phyloP scores from a whole-genome alignment of 73 alveolate species.

The Durusdinium trenchii region DNA sequence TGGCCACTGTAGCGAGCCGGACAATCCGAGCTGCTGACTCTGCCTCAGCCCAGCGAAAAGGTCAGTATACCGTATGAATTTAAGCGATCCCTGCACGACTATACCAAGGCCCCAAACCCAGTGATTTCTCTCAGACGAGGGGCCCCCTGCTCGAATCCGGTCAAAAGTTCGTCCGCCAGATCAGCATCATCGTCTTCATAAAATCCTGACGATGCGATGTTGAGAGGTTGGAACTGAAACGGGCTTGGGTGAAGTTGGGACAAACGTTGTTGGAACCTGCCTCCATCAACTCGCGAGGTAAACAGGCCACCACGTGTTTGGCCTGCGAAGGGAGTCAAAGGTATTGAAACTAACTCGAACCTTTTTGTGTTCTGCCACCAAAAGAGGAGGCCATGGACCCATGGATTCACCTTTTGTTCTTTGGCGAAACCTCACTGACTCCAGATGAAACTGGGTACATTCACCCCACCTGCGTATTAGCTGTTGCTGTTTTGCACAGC shows the following conservation, averaged over 20 bases:
- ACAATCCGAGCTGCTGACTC: not conserved
- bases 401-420: too few species aligned
- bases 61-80: not conserved
- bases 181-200: not conserved
- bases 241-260: not conserved
- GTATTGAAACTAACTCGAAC: not conserved
- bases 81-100: not conserved
- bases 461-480: not conserved
- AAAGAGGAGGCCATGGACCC: not conserved
- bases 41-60: not conserved
- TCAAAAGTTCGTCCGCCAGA: not conserved
- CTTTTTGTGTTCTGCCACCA: not conserved
- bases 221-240: not conserved
- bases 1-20: not conserved
- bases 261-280: not conserved
- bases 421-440: not conserved
- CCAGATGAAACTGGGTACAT: too few species aligned
- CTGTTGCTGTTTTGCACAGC: not conserved
- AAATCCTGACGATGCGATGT: not conserved
- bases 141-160: not conserved
- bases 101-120: not conserved
- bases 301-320: not conserved
- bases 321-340: conserved; percentile 18
- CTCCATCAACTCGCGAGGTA: not conserved
- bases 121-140: not conserved